Evolutionary conservation across 441 rosid genomes (phyloP).

Genomic region (Pelargonium myrrhifolium): DNA sequence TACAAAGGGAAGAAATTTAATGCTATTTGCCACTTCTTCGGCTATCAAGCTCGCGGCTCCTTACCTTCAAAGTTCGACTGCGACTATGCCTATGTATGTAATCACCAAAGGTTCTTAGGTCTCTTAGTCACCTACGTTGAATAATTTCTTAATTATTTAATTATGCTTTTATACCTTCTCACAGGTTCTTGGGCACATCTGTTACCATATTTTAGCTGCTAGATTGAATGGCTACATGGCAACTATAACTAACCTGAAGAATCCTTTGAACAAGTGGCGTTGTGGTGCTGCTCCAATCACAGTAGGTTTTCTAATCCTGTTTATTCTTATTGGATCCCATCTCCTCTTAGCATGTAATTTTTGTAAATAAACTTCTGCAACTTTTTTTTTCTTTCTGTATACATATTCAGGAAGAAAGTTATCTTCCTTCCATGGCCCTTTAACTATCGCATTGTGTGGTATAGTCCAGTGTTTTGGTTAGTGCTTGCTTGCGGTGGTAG

Average conservation of each 20-base stretch:
- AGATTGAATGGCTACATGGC: constrained; percentile 97
- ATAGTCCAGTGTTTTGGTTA: neutral
- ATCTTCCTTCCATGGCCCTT: neutral
- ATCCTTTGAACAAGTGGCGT: constrained; percentile 89
- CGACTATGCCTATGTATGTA: constrained; percentile 88
- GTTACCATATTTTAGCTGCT: constrained; percentile 92
- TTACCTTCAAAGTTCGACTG: constrained; percentile 94
- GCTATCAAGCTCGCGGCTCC: constrained; percentile 98
- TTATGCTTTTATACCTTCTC: neutral
- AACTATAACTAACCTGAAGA: constrained; percentile 77
- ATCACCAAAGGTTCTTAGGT: neutral
- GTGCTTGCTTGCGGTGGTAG: neutral
- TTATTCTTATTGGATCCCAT: neutral
- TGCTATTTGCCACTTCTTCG: constrained; percentile 96
- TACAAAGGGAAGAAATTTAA: constrained; percentile 95
- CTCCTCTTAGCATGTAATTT: neutral
- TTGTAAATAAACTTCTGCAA: neutral
- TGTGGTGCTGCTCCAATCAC: constrained; percentile 97
- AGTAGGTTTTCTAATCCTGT: constrained; percentile 35
- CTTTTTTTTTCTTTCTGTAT: neutral
- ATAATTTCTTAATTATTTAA: neutral
- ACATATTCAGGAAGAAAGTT: neutral
- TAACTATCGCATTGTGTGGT: neutral
- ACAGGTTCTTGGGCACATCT: constrained; percentile 92
- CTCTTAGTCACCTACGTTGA: neutral